phyloP scores from a whole-genome alignment of 352 stramenopile species.

The Halophytophthora batemanensis region DNA sequence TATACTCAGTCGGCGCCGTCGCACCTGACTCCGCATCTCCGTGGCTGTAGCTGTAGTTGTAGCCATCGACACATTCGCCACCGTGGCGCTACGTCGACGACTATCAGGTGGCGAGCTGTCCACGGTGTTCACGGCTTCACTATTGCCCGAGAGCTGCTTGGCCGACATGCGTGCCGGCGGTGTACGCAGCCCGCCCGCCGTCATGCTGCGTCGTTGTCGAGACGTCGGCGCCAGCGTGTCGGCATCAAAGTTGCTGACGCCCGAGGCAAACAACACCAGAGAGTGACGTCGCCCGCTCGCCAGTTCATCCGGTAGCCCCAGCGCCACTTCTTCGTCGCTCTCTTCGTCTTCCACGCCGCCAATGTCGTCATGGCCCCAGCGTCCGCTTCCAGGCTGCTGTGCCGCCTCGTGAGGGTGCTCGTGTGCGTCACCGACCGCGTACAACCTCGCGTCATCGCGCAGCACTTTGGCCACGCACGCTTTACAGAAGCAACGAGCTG shows the following conservation, averaged over 20 bases:
- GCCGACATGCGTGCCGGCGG: constrained; percentile 13
- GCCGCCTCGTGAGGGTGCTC: constrained; percentile 13
- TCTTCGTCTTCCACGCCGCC: constrained; percentile 21
- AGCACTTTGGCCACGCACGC: constrained; percentile 51
- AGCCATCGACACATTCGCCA: constrained; percentile 2
- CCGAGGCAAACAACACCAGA: constrained; percentile 19
- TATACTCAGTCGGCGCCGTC: constrained; percentile 15
- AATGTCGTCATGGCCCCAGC: constrained; percentile 48
- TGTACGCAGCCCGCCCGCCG: constrained; percentile 5
- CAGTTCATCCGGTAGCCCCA: neutral
- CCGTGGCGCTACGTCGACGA: constrained; percentile 20
- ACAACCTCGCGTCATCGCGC: constrained; percentile 46
- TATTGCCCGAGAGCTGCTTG: constrained; percentile 22
- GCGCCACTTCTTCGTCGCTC: constrained; percentile 18
- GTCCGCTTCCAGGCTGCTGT: constrained; percentile 10
- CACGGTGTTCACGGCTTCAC: constrained; percentile 25
- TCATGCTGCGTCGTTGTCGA: constrained; percentile 20
- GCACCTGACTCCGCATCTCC: constrained; percentile 1
- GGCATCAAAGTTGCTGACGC: constrained; percentile 20
- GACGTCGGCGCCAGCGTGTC: constrained; percentile 5
- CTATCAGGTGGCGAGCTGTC: constrained; percentile 22
- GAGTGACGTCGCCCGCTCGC: constrained; percentile 18
- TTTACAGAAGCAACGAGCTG: constrained; percentile 55
- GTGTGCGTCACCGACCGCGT: constrained; percentile 40
- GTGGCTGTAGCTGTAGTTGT: neutral